Conservation (phyloP, 305 asterid species). For the Lippia alba region DNA sequence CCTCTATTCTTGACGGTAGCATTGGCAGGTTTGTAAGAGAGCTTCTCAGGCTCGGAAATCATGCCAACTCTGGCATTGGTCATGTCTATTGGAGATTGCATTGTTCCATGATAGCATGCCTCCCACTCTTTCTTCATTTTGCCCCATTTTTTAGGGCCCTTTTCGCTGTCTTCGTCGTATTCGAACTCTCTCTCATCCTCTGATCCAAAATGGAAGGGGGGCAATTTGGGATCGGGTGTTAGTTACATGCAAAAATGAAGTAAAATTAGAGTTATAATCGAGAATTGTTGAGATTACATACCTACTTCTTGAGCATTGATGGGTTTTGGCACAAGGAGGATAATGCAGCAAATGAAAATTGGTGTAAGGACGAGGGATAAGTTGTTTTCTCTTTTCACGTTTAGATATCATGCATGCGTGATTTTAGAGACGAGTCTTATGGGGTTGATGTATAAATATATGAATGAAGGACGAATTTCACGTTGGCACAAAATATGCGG, state of each 20-base stretch:
- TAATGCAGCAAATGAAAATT: conserved; percentile 33
- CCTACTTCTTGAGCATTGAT: conserved; percentile 56
- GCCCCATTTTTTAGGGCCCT: conserved; percentile 80
- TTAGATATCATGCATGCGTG: neutral
- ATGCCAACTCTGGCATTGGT: conserved; percentile 46
- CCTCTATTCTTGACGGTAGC: conserved; percentile 74
- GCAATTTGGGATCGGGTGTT: neutral
- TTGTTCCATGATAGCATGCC: conserved; percentile 56
- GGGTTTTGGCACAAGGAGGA: conserved; percentile 33
- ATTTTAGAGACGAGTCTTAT: too few relatives aligned
- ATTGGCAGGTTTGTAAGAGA: conserved; percentile 44
- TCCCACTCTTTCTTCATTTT: conserved; percentile 63
- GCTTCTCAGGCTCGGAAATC: conserved; percentile 36
- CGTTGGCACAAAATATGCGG: too few relatives aligned
- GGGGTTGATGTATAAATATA: too few relatives aligned
- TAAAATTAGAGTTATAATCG: neutral
- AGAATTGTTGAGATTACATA: conserved; percentile 20
- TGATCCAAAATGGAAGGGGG: conserved; percentile 15
- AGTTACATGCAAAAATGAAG: neutral
- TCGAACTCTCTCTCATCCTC: conserved; percentile 75
- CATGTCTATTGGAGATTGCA: conserved; percentile 75
- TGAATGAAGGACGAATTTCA: too few relatives aligned
- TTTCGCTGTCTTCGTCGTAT: conserved; percentile 44
- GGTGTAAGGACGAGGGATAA: conserved; percentile 12
- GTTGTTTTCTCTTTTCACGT: conserved; percentile 29